Base-by-base conservation (phyloP, 1,284 basidiomycete genomes). In the Singerocomus inundabilis region DNA sequence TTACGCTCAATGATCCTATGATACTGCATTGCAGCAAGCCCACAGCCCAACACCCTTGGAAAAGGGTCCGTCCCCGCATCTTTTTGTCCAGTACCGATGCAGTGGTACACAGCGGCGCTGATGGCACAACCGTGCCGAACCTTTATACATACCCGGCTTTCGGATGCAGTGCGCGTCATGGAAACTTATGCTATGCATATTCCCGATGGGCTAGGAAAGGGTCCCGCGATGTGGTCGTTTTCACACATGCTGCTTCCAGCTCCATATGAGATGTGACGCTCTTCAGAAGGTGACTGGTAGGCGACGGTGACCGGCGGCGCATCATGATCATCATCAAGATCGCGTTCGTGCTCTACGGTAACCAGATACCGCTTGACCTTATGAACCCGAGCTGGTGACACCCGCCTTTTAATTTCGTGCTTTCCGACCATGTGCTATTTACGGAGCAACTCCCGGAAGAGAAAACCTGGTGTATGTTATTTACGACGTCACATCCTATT, bases 11-110 rank as follows among this genome's bases (percentile, higher is more conserved):
- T 47, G 44, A 62, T 63, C 34, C 29, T 35, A 55, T 53, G 49
- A 57, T 57, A 51, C 34, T 46, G 55, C 44, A 51, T 59, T 51
- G 37, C 64, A 63, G 42, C 51, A 52, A 38, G 37, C 63, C 61
- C 63, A 60, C 48, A 64, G 44, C 65, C 65, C 65, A 58, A 25
- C 16, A 44, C 52, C 57, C 59, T 63, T 41, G 31, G 40, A 37
- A 52, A 47, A 40, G 30, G 44, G 47, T 36, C 44, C 38, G 28
- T 45, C n/a, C 46, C 47, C 34, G 26, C 16, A 41, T 56, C 38
- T 45, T 49, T 33, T 42, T 49, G 25, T 45, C 44, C 35, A 51
- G 33, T 3, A 16, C 44, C 45, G 30, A 37, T 62, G 40, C 49
- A 48, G 21, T 48, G 54, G 46, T 30, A 29, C 53, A 29, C 37